Evolutionary conservation across 495 filamentous ascomycete genomes (phyloP), one percentile per base, ranked within the genome.

Genomic region (Tuber brumale): DNA sequence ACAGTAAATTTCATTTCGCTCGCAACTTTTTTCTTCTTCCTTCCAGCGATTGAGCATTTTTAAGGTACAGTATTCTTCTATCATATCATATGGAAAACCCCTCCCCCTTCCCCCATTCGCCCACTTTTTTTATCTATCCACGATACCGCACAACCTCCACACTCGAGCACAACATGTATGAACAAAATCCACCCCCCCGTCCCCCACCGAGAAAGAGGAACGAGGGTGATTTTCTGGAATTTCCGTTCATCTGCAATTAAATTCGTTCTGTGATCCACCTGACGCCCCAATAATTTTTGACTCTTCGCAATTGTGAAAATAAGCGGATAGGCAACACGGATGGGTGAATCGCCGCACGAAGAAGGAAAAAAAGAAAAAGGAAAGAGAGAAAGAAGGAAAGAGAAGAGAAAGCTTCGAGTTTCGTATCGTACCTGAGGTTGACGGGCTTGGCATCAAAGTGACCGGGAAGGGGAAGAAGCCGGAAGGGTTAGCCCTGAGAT

Each of bases 321-420:
- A 74, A 74, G 75, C 76, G 81, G 74, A 82, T 76, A 78, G 78
- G 81, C 81, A 83, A 83, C 81, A 83, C 81, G 81, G 81, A 79
- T 82, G 80, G 81, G 72, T 81, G 51, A 79, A 79, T 76, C 81
- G 81, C 81, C 81, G 81, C 81, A 83, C 81, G 73, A 79, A 76
- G 78, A 48, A 80, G 48, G 31, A 3, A 31, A 75, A 75, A 72
- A 43, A 74, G 72, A 75, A 75, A 23, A 51, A 9, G 6, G 6
- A 35, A 35, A 14, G 16, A 16, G 18, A 31, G 4, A 66, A 7
- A 35, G 14, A 35, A 31, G 3, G 21, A 4, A 72, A 3, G 16
- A 16, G 14, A 18, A 45, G 41, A 23, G 9, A 16, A n/a, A 14
- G 70, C 44, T 72, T 72, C 39, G 1, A 23, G 19, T 45, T n/a